Percentiles rank a stretch among this genome's conserved stretches.
Evolutionary conservation across 768 basidiomycete species (phyloP).

Genomic region (Russula sp.): DNA sequence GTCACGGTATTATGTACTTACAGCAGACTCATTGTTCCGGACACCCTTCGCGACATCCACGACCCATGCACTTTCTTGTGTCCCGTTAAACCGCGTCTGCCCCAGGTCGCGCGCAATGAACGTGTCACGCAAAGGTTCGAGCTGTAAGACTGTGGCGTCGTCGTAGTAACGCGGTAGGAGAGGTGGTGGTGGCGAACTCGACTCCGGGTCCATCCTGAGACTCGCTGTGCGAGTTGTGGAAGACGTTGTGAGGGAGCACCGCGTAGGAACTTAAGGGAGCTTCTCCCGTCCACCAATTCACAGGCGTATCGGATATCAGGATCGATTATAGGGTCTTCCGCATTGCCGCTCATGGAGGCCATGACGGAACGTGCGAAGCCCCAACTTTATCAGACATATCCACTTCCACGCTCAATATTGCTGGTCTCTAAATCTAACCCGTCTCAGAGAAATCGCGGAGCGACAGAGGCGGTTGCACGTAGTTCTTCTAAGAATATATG

Average conservation of each 20-base stretch:
- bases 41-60: constrained; percentile 11
- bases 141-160: constrained; percentile 1
- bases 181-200: neutral
- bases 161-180: constrained; percentile 5
- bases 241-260: neutral
- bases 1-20: no score
- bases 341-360: no score
- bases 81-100: constrained; percentile 8
- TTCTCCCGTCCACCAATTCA: neutral
- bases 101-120: constrained; percentile 13
- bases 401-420: neutral
- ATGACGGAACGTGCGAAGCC: neutral
- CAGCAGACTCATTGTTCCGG: constrained; percentile 1
- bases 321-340: neutral
- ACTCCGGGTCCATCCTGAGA: constrained; percentile 5
- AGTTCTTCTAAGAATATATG: constrained; percentile 1
- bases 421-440: constrained; percentile 5
- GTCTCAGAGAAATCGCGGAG: neutral
- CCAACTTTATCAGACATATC: neutral
- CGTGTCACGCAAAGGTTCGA: constrained; percentile 6
- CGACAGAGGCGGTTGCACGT: neutral
- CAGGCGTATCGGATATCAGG: neutral
- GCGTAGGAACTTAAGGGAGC: neutral
- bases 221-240: neutral
- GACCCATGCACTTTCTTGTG: constrained; percentile 18